phyloP scores from a whole-genome alignment of 768 basidiomycete genomes.

The Leccinum disarticulatum region DNA sequence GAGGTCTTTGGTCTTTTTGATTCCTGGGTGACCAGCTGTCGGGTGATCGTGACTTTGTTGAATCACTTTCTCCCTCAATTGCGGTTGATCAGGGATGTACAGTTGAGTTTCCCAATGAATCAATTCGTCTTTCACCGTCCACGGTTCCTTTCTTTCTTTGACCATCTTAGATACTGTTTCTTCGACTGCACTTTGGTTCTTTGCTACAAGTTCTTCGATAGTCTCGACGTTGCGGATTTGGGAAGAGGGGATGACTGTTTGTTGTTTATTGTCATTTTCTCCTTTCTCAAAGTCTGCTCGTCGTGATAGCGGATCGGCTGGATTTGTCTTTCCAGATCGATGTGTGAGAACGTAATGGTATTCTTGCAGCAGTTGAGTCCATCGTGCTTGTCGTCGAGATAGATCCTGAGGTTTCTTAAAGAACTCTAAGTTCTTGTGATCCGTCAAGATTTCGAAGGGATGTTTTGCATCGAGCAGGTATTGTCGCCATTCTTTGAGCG shows the following conservation, averaged over 20 bases:
- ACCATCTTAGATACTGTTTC: no score
- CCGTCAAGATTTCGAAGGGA: constrained; percentile 27
- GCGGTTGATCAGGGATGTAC: not conserved
- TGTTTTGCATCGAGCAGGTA: not conserved
- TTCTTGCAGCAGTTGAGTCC: not conserved
- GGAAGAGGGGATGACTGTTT: not conserved
- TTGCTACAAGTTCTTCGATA: no score
- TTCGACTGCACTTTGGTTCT: no score
- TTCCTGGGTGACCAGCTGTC: not conserved
- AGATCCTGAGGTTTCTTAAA: constrained; percentile 13
- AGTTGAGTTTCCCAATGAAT: not conserved
- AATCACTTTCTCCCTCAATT: accelerated
- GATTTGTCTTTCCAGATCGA: not conserved
- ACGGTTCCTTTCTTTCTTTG: no score
- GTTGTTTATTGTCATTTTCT: not conserved
- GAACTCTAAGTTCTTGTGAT: constrained; percentile 45
- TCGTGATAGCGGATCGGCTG: not conserved
- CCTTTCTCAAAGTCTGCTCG: not conserved
- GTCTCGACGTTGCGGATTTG: no score
- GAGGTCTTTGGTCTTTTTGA: not conserved
- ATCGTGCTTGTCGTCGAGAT: not conserved
- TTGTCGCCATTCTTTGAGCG: constrained; percentile 2
- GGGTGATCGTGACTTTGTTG: not conserved
- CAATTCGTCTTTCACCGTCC: not conserved
- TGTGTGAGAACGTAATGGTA: not conserved